Base-by-base conservation (phyloP, 192 early-diverging fungal genomes). In the Coemansia pectinata region DNA sequence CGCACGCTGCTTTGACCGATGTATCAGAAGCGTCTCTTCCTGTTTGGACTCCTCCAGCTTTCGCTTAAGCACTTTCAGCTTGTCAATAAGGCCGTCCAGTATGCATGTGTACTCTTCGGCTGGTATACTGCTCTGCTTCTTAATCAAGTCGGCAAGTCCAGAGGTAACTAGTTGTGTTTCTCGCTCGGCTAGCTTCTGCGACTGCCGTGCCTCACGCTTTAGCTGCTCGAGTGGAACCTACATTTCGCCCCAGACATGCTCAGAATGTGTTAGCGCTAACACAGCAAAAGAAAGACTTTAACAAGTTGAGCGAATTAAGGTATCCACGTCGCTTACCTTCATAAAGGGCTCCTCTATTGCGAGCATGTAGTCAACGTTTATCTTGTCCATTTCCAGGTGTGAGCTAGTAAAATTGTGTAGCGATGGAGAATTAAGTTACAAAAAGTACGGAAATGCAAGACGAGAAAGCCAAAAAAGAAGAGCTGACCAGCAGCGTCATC, bases 301-400 rank as follows among this genome's bases (percentile, higher is more conserved):
- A 6, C 12, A 29, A 55, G 25, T 41, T 25, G 17, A 9, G 25
- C 50, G 5, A 61, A 57, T 2, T n/a, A 17, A 31, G 15, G 5
- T 31, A 57, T 21, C 19, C 33, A 38, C 60, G 67, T 34, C 36
- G 29, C 68, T 48, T 84, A 92, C 96, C 89, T 95, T 96, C 53
- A 99, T 86, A 63, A 99, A 91, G 1, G 96, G 90, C 76, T 96
- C 92, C 83, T 99, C 98, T 38, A 99, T 87, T 36, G 87, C 90
- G 55, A 99, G 84, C 68, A 97, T 85, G n/a, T 92, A 88, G 48
- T 93, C 90, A 64, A 85, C 85, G 59, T 89, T 90, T 65, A 91
- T 74, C 71, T 86, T 89, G 73, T 91, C 90, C 90, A 91, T 92
- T 39, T 31, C 57, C 44, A 62, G 45, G 17, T 19, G 44, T 19